phyloP scores from a whole-genome alignment of 352 stramenopile species.

The Ophiocytium majus region DNA sequence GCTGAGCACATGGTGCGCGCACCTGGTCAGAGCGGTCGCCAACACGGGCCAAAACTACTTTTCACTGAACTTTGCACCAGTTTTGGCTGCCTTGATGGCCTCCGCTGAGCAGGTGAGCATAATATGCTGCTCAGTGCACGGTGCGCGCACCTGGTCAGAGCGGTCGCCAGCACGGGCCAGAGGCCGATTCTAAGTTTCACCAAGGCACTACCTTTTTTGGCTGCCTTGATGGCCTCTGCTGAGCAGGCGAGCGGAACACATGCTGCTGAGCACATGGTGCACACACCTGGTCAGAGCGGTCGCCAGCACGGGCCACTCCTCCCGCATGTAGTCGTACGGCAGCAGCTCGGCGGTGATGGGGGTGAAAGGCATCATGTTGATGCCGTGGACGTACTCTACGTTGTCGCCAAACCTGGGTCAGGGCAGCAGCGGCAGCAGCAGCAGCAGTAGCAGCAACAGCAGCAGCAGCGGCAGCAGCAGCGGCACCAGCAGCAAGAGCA shows the following conservation, averaged over 20 bases:
- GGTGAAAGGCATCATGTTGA: conserved; percentile 83
- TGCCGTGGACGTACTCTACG: conserved; percentile 49
- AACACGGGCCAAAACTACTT: not conserved
- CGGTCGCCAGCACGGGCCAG: not conserved
- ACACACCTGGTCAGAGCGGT: conserved; percentile 29
- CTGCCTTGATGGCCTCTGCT: too few relatives aligned
- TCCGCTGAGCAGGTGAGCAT: not conserved
- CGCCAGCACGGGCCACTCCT: conserved; percentile 66
- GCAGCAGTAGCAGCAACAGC: too few relatives aligned
- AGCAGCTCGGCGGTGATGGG: conserved; percentile 74
- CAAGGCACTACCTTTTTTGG: too few relatives aligned
- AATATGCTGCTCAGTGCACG: not conserved
- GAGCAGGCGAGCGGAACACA: not conserved
- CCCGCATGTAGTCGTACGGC: conserved; percentile 64
- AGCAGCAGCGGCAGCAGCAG: too few relatives aligned
- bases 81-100: not conserved
- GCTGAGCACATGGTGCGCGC: not conserved
- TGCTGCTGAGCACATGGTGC: not conserved
- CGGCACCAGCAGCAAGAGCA: too few relatives aligned
- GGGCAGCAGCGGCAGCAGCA: not conserved
- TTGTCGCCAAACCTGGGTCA: conserved; percentile 41
- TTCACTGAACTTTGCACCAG: not conserved
- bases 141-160: not conserved
- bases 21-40: not conserved
- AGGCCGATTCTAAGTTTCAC: too few relatives aligned